These are phyloP conservation scores for Paragyromitra xinjiangensis DNA, from an alignment of 495 filamentous ascomycete genomes.

Conservation along the genomic window DNA sequence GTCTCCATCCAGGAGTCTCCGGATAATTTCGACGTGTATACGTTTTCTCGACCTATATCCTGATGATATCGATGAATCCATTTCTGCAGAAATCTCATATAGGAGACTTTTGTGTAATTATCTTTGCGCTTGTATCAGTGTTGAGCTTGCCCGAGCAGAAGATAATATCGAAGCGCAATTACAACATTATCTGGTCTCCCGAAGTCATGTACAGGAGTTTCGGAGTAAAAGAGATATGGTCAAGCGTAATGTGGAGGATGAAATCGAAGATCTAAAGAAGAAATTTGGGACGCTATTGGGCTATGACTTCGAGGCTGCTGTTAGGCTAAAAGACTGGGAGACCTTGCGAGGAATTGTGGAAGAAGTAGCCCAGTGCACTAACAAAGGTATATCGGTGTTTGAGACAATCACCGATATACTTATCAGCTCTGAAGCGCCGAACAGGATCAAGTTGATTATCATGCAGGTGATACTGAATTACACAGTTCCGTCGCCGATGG, in stretches of 20 bases:
- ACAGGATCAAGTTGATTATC: constrained; percentile 37
- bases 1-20: constrained; percentile 63
- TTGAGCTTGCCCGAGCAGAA: constrained; percentile 71
- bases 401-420: constrained; percentile 66
- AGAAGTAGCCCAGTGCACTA: constrained; percentile 55
- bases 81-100: constrained; percentile 64
- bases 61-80: constrained; percentile 60
- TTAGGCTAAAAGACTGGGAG: constrained; percentile 73
- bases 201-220: constrained; percentile 68
- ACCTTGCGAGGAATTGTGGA: constrained; percentile 70
- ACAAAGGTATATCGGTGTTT: constrained; percentile 47
- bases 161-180: constrained; percentile 68
- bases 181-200: constrained; percentile 68
- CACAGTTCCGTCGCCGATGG: constrained; percentile 37
- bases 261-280: constrained; percentile 63
- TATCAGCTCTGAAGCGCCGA: constrained; percentile 65
- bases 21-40: constrained; percentile 69
- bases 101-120: constrained; percentile 75
- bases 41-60: constrained; percentile 71
- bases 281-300: constrained; percentile 72
- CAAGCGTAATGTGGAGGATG: constrained; percentile 61
- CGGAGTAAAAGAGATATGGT: constrained; percentile 58
- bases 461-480: constrained; percentile 53
- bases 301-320: constrained; percentile 79
- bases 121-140: constrained; percentile 67